Evolutionary conservation across 73 alveolate species (phyloP).

Genomic region (Uronychia binucleata): DNA sequence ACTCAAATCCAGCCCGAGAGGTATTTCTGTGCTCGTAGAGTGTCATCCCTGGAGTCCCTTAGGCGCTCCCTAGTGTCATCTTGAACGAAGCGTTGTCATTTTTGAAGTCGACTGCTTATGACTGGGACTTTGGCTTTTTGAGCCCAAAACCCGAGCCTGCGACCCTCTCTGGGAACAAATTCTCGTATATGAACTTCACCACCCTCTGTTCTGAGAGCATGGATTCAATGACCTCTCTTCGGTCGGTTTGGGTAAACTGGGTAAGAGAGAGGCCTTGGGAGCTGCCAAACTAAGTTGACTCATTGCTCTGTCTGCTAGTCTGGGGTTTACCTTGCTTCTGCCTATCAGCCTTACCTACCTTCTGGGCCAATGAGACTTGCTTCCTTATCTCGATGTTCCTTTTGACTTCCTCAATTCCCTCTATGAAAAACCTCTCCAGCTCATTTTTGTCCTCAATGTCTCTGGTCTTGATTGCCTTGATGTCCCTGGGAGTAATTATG

Average conservation of each 20-base stretch:
- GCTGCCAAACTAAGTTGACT: neutral
- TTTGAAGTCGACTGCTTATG: neutral
- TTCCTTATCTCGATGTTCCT: neutral
- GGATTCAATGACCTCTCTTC: neutral
- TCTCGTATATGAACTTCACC: neutral
- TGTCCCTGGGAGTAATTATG: neutral
- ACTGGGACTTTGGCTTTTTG: neutral
- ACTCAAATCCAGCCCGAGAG: too few species aligned
- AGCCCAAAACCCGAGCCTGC: neutral
- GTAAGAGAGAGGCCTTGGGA: neutral
- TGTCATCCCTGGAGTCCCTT: too few species aligned
- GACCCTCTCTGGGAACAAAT: neutral
- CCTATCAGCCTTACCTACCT: neutral
- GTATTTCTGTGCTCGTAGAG: too few species aligned
- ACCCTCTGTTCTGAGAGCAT: neutral
- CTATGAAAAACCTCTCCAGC: neutral
- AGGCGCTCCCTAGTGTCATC: too few species aligned
- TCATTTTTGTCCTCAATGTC: neutral
- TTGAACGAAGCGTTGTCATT: too few species aligned
- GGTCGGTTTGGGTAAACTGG: neutral
- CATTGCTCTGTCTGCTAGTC: neutral
- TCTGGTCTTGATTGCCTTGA: neutral
- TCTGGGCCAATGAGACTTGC: neutral
- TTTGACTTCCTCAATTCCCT: neutral
- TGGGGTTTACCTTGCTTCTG: neutral